These are phyloP conservation scores for Craterostigma plantagineum DNA, from an alignment of 257 asterid genomes.

Conservation along the genomic window DNA sequence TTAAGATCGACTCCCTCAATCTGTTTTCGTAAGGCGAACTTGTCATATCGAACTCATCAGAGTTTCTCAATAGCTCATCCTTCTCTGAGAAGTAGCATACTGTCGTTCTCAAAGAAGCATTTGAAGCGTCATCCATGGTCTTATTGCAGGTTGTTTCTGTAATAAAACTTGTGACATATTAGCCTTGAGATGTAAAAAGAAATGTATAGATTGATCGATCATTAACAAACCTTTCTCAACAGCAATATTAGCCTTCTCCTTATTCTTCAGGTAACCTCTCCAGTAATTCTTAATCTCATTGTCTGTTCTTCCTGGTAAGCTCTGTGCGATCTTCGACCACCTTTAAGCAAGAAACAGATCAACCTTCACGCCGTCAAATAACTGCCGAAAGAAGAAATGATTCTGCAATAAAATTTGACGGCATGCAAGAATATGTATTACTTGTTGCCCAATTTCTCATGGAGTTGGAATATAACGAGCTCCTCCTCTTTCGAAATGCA, in stretches of 20 bases:
- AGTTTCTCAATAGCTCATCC: too few relatives aligned
- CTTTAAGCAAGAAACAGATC: conserved; percentile 18
- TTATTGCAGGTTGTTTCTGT: too few relatives aligned
- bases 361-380: background rate
- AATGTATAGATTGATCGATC: background rate
- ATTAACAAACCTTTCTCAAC: conserved; percentile 17
- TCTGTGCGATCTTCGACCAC: conserved; percentile 66
- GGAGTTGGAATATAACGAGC: conserved; percentile 32
- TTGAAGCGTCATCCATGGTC: background rate
- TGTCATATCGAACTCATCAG: conserved; percentile 2
- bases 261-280: conserved; percentile 33
- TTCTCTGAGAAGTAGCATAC: background rate
- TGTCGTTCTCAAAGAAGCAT: background rate
- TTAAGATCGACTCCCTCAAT: conserved; percentile 18
- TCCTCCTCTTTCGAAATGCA: conserved; percentile 39
- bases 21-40: conserved; percentile 19
- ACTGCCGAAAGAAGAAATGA: too few relatives aligned
- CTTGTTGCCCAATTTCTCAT: conserved; percentile 62
- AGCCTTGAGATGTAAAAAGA: background rate
- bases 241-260: background rate
- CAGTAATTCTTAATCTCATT: conserved; percentile 69
- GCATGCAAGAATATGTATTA: conserved; percentile 8
- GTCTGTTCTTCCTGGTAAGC: conserved; percentile 68
- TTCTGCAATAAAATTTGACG: too few relatives aligned
- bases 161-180: too few relatives aligned